Percentiles rank a stretch among this genome's conserved stretches.
These are phyloP conservation scores for Arachis monticola DNA, from an alignment of 331 rosid species.

Conservation along the genomic window DNA sequence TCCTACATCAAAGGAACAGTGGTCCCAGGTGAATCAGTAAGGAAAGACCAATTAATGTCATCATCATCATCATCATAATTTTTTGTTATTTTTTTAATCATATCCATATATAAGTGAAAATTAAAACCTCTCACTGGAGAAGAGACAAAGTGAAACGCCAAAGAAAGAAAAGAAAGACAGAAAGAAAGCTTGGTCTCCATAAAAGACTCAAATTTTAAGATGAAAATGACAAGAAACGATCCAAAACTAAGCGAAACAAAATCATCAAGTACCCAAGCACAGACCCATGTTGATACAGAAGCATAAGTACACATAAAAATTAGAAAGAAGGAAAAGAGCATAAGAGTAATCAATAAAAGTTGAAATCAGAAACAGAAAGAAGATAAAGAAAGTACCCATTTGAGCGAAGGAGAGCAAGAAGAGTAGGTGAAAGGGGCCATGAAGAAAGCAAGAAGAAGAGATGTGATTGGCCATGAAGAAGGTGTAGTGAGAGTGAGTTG, in stretches of 20 bases:
- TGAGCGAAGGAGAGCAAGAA: constrained; percentile 58
- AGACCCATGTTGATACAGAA: constrained; percentile 21
- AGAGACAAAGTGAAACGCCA: not conserved
- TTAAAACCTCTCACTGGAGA: not conserved
- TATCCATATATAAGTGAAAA: not conserved
- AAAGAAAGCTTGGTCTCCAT: constrained; percentile 6
- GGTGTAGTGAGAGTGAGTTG: constrained; percentile 41
- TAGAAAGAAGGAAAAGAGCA: not conserved
- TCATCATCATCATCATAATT: constrained; percentile 10
- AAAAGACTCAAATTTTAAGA: not conserved
- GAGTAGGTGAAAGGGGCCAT: constrained; percentile 25
- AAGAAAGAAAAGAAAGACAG: constrained; percentile 5
- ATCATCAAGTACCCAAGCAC: constrained; percentile 22
- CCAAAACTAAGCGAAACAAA: not conserved
- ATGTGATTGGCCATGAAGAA: constrained; percentile 31
- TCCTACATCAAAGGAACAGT: constrained; percentile 39
- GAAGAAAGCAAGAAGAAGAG: constrained; percentile 34
- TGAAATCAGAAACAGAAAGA: not conserved
- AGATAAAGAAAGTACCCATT: constrained; percentile 56
- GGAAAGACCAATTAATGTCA: constrained; percentile 20
- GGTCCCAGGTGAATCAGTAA: constrained; percentile 36
- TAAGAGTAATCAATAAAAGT: not conserved
- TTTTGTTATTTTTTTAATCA: not conserved
- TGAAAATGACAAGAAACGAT: constrained; percentile 11
- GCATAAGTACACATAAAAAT: not conserved